Percentiles rank a stretch among this genome's conserved stretches.
These are phyloP conservation scores for Bimuria novae-zelandiae DNA, from an alignment of 2,329 filamentous ascomycete genomes.

Conservation along the genomic window DNA sequence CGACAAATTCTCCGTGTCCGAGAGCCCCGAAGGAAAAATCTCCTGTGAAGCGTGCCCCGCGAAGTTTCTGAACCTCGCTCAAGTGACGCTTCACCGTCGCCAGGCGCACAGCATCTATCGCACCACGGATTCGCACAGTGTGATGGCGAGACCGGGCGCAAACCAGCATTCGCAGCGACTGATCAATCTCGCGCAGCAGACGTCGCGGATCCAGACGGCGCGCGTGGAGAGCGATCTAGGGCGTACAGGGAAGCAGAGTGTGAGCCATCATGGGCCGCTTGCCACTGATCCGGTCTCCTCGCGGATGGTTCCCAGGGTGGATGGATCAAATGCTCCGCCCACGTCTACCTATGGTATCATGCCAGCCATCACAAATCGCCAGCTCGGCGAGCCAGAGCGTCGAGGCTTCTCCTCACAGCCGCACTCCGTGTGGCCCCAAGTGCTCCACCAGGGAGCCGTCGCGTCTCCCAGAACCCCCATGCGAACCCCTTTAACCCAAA, in stretches of 20 bases:
- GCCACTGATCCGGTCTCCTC: neutral
- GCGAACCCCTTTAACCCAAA: neutral
- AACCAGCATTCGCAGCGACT: neutral
- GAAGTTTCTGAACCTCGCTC: neutral
- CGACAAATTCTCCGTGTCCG: neutral
- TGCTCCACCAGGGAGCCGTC: neutral
- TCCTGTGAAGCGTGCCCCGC: conserved; percentile 7
- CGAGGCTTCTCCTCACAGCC: neutral
- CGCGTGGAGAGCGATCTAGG: neutral
- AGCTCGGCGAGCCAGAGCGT: neutral
- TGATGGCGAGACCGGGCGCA: neutral
- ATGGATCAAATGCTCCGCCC: neutral
- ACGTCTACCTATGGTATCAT: too few species aligned
- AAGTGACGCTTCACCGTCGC: conserved; percentile 16
- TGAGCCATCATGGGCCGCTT: neutral
- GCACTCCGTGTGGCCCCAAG: neutral
- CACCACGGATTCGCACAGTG: neutral
- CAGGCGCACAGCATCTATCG: conserved; percentile 11
- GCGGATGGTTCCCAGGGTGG: neutral
- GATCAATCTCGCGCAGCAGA: conserved; percentile 5
- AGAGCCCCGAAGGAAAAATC: neutral
- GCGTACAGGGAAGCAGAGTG: neutral
- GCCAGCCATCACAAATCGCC: neutral
- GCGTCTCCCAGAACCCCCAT: neutral
- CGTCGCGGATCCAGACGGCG: neutral